Percentiles rank a stretch among this genome's conserved stretches.
Conservation (phyloP, 768 basidiomycete species). For the Leccinum pellstonianum region DNA sequence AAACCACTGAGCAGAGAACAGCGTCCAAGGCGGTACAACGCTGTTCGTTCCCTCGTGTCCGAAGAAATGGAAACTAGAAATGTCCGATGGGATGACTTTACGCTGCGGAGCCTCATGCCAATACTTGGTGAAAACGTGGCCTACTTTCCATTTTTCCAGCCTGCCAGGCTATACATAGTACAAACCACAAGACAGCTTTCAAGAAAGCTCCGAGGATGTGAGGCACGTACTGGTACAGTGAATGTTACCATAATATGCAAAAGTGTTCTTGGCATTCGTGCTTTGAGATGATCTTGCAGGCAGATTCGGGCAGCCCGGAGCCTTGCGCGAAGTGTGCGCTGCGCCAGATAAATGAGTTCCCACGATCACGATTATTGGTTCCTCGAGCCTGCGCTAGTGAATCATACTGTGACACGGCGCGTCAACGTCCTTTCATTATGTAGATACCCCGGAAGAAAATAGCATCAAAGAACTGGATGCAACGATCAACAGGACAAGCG, state of each 20-base stretch:
- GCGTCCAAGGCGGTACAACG: not conserved
- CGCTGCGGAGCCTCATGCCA: not conserved
- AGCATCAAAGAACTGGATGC: not conserved
- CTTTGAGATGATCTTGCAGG: too few species aligned
- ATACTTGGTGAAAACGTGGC: conserved; percentile 1
- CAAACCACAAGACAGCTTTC: not conserved
- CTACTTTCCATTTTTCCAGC: not conserved
- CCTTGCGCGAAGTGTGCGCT: too few species aligned
- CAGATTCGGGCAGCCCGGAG: too few species aligned
- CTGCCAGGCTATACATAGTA: not conserved
- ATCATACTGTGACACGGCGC: too few species aligned
- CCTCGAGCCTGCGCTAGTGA: not conserved
- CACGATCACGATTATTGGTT: not conserved
- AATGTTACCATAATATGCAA: not conserved
- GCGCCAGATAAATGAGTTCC: not conserved
- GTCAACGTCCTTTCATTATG: not conserved
- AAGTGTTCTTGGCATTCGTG: not conserved
- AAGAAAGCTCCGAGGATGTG: not conserved
- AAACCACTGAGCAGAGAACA: not conserved
- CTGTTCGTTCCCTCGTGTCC: not conserved
- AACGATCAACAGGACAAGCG: not conserved
- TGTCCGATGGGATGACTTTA: not conserved
- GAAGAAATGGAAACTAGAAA: conserved; percentile 14
- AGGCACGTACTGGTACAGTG: not conserved
- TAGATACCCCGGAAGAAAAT: not conserved